Evolutionary conservation across 495 filamentous ascomycete species (phyloP), one percentile per base, ranked within the genome.

Genomic region (Penicillium alfredii): DNA sequence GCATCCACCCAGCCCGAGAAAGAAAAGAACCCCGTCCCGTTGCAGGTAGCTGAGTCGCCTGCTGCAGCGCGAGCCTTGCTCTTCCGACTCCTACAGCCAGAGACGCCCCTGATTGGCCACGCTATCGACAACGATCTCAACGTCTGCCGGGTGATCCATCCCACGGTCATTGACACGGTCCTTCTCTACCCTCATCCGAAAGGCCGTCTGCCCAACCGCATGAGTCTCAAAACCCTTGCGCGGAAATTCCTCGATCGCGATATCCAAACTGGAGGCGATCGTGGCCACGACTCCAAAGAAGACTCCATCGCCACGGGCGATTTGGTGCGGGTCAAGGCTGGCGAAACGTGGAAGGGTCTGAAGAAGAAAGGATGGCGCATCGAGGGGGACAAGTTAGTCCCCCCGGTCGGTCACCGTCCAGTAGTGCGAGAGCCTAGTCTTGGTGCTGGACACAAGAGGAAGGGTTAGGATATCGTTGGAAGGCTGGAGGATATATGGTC

Each of bases 51-150:
- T 8, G 48, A 75, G 2, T 87, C 81, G 0, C 86, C 88, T 5
- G 53, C 71, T 9, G 72, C 61, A 19, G 93, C 90, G 4, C 80
- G 92, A 8, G 57, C 69, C 1, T 66, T 94, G 1, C 70, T 97
- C 7, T 82, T 88, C 60, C 61, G 68, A 0, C 63, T 82, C 33
- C 68, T 97, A 22, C 66, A 76, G 10, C 82, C 86, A 0, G 58
- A 71, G 1, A 96, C 88, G 0, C 86, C 86, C 0, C 60, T 98
- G 4, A 83, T 97, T 26, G 92, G 92, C 13, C 92, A 98, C 59
- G 89, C 86, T 4, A 77, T 97, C 7, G 92, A 97, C 51, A 98
- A 98, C 53, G 92, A 98, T 52, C 72, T 98, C 14, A 92, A 92
- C 53, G 74, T 78, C 9, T 65, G 80, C 30, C 79, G 92, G 8